These are phyloP conservation scores for Thielaviopsis punctulata DNA, from an alignment of 2,329 filamentous ascomycete genomes.

Conservation along the genomic window DNA sequence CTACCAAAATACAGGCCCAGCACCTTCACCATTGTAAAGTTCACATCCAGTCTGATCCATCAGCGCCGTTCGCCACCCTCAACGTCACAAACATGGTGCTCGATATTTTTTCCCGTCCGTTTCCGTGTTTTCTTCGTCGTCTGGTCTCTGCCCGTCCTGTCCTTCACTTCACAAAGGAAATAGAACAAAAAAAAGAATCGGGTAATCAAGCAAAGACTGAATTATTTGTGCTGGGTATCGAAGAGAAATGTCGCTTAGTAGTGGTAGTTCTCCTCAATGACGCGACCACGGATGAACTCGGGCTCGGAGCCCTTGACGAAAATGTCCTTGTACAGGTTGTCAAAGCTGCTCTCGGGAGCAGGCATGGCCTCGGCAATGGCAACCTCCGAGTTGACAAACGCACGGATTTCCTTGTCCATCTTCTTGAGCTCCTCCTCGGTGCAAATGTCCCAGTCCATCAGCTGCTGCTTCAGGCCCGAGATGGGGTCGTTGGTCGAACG, in stretches of 20 bases:
- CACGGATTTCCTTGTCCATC: conserved; percentile 85
- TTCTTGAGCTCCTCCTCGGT: conserved; percentile 90
- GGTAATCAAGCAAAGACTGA: background rate
- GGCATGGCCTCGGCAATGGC: conserved; percentile 79
- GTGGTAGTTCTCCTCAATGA: conserved; percentile 87
- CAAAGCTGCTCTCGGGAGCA: conserved; percentile 55
- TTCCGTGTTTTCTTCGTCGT: background rate
- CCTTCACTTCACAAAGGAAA: background rate
- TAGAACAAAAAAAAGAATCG: too few relatives aligned
- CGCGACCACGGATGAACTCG: conserved; percentile 70
- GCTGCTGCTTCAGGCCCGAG: conserved; percentile 92
- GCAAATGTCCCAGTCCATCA: conserved; percentile 85
- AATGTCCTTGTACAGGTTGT: conserved; percentile 92
- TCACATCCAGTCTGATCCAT: too few relatives aligned
- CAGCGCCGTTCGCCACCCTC: background rate
- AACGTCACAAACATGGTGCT: background rate
- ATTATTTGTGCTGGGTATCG: conserved; percentile 13
- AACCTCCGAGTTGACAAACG: conserved; percentile 76
- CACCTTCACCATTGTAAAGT: background rate
- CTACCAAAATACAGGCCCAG: background rate
- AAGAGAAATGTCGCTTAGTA: conserved; percentile 22
- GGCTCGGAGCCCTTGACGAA: conserved; percentile 83
- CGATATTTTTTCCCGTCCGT: background rate
- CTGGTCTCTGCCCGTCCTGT: background rate
- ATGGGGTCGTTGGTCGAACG: conserved; percentile 97